Conservation (phyloP, 1,284 basidiomycete species). For the Fomitiporia mediterranea region DNA sequence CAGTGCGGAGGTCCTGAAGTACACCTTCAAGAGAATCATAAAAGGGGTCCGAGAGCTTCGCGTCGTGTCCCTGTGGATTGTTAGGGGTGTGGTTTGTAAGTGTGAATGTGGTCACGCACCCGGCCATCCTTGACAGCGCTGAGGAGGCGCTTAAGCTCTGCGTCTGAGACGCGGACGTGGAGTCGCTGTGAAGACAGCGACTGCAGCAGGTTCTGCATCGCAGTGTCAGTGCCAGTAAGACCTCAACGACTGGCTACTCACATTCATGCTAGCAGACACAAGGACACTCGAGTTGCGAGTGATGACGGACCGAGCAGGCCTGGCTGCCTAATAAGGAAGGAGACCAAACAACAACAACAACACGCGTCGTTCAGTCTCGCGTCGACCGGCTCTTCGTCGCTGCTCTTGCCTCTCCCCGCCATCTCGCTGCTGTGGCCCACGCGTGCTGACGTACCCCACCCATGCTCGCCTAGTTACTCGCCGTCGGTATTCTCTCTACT, state of each 20-base stretch:
- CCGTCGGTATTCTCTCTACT: slow-evolving; percentile 13
- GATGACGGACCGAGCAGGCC: not conserved
- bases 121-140: slow-evolving; percentile 71
- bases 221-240: slow-evolving; percentile 27
- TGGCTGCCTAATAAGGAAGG: not conserved
- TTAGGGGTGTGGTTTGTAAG: no score
- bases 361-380: slow-evolving; percentile 7
- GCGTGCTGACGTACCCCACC: no score
- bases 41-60: slow-evolving; percentile 82
- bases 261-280: slow-evolving; percentile 34
- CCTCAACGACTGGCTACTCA: slow-evolving; percentile 27
- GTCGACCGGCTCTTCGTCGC: not conserved
- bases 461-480: slow-evolving; percentile 1
- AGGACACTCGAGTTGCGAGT: no score
- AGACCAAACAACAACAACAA: slow-evolving; percentile 9
- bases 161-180: slow-evolving; percentile 44
- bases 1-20: slow-evolving; percentile 73
- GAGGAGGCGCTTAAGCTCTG: slow-evolving; percentile 67
- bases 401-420: slow-evolving; percentile 1
- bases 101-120: slow-evolving; percentile 58
- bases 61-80: slow-evolving; percentile 54
- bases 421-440: slow-evolving; percentile 17
- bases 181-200: slow-evolving; percentile 66
- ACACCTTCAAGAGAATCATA: slow-evolving; percentile 89
- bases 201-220: slow-evolving; percentile 68